Base-by-base conservation (phyloP, 208 protist species). In the Strigomonas oncopelti region DNA sequence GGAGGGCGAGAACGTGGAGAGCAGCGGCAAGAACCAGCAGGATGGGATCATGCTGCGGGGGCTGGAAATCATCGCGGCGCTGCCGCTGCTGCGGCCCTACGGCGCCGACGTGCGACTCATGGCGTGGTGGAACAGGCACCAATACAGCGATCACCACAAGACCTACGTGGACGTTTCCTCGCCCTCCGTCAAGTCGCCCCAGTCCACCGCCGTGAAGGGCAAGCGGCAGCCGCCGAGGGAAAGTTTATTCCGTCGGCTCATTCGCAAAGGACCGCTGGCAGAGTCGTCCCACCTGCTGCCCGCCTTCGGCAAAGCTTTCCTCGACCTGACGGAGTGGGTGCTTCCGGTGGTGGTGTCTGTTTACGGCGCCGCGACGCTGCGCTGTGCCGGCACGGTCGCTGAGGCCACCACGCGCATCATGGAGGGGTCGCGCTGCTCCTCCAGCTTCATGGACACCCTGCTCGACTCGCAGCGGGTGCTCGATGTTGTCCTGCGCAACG, bases 41-140 rank as follows among this genome's bases (percentile, higher is more conserved):
- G 85, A 91, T 22, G 78, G 80, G 0, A 62, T 83, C 36, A 81
- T 91, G 85, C 69, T 91, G 59, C 78, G 80, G 32, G 85, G 85
- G 9, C 75, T 84, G 48, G 85, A 91, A 58, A 88, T 91, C 51
- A 83, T 91, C 57, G 71, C 75, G 16, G 68, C 77, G n/a, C 72
- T 91, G 14, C 72, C 72, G 32, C 80, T 84, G 54, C 77, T 91
- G 54, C 81, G 85, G 0, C 82, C 82, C 4, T 86, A 91, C 64
- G 85, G 73, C 28, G 85, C 80, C 0, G 85, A 91, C 62, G 72
- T 73, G 16, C 65, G 72, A 0, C 74, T 91, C 20, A 81, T 88
- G 74, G 59, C 61, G 9, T 83, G 77, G 85, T 91, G 85, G 85
- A 86, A 80, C 48, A 60, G 68, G 11, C 71, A 84, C 38, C 69